These are phyloP conservation scores for Ilyonectria mors-panacis DNA, from an alignment of 2,329 filamentous ascomycete genomes.

Conservation along the genomic window DNA sequence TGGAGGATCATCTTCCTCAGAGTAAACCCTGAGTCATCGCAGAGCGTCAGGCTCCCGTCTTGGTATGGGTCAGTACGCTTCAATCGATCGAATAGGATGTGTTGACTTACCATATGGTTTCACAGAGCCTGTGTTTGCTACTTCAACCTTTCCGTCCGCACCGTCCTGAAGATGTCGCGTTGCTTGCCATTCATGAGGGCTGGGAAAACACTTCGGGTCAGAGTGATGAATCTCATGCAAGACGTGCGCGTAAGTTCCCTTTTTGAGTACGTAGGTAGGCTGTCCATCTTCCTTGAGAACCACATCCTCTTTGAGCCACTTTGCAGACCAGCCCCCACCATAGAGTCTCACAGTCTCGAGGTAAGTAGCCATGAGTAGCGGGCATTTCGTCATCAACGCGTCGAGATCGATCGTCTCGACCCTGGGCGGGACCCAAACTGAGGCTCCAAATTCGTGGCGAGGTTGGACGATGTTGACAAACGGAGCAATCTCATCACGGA, in stretches of 20 bases:
- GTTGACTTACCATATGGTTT: conserved; percentile 53
- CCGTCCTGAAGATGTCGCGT: conserved; percentile 52
- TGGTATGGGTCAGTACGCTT: conserved; percentile 21
- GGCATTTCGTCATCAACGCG: conserved; percentile 54
- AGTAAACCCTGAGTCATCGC: conserved; percentile 52
- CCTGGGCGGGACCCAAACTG: conserved; percentile 53
- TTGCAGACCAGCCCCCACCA: conserved; percentile 52
- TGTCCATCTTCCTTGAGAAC: conserved; percentile 48
- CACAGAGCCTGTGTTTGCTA: conserved; percentile 47
- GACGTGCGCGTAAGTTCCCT: conserved; percentile 55
- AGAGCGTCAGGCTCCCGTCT: conserved; percentile 54
- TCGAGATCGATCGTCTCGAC: conserved; percentile 55
- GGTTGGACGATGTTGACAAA: conserved; percentile 52
- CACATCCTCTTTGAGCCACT: conserved; percentile 52
- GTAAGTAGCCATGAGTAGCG: conserved; percentile 57
- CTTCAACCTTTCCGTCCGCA: conserved; percentile 43
- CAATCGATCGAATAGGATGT: neutral
- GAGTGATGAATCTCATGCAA: conserved; percentile 54
- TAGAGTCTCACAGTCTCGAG: conserved; percentile 59
- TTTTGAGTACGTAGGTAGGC: conserved; percentile 49
- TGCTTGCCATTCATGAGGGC: conserved; percentile 54
- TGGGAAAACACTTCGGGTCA: conserved; percentile 52
- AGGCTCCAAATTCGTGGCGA: conserved; percentile 54
- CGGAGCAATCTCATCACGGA: conserved; percentile 57
- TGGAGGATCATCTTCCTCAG: conserved; percentile 54